These are phyloP conservation scores for Botrytis aclada DNA, from an alignment of 2,329 filamentous ascomycete species.

Conservation along the genomic window DNA sequence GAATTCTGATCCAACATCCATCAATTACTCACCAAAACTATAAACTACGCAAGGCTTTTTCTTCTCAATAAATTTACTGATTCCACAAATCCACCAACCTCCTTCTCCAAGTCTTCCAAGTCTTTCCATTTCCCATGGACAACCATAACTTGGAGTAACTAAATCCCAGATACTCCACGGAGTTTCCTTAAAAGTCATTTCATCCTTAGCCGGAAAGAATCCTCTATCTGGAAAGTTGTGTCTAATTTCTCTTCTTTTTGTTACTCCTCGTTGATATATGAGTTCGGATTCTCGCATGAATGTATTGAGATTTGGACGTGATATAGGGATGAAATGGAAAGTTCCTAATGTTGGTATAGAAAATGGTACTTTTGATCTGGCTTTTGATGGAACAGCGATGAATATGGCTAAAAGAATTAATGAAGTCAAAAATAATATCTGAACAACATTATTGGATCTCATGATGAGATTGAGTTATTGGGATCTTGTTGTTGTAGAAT, in stretches of 20 bases:
- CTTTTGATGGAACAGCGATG: neutral
- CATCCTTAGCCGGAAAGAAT: slow-evolving; percentile 30
- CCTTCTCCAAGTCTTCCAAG: slow-evolving; percentile 42
- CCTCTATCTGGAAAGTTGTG: slow-evolving; percentile 3
- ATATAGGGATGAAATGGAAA: slow-evolving; percentile 16
- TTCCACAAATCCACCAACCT: slow-evolving; percentile 45
- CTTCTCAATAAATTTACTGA: slow-evolving; percentile 39
- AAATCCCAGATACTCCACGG: slow-evolving; percentile 44
- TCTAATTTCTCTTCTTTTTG: slow-evolving; percentile 9
- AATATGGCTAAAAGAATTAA: slow-evolving; percentile 4
- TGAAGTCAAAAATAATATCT: neutral
- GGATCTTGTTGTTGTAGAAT: neutral
- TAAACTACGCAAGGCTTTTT: slow-evolving; percentile 10
- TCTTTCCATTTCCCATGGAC: slow-evolving; percentile 43
- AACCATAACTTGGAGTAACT: slow-evolving; percentile 42
- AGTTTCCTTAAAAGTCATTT: slow-evolving; percentile 27
- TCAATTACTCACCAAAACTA: slow-evolving; percentile 13
- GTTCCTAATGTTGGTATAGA: neutral
- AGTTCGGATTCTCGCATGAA: slow-evolving; percentile 12
- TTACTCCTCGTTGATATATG: slow-evolving; percentile 4
- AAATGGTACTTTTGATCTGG: neutral
- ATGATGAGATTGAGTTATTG: neutral
- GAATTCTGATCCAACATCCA: no score
- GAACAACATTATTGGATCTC: slow-evolving; percentile 5
- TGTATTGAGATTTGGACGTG: slow-evolving; percentile 8